Conservation (phyloP, 805 yeast genomes). For the Hanseniaspora taiwanica region DNA sequence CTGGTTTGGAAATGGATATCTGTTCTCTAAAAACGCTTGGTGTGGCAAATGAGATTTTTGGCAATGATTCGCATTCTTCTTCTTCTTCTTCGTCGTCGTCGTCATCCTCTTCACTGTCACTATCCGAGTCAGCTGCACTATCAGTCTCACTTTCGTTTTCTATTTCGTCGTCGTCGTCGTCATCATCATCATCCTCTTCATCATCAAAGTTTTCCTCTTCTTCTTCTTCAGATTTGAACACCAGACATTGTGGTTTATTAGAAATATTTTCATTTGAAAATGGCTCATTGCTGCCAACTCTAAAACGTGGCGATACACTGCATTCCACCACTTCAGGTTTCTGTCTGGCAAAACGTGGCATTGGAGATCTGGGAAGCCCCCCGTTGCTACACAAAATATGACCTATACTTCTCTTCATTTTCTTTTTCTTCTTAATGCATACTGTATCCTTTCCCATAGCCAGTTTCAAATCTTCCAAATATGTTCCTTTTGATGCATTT, state of each 20-base stretch:
- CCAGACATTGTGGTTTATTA: too few relatives aligned
- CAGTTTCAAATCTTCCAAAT: neutral
- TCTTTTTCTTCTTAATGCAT: neutral
- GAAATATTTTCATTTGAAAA: neutral
- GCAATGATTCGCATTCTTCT: too few relatives aligned
- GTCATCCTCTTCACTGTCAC: slow-evolving; percentile 1
- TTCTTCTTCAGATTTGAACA: too few relatives aligned
- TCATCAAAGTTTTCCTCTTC: slow-evolving; percentile 4
- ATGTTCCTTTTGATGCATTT: too few relatives aligned
- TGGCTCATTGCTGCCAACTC: too few relatives aligned
- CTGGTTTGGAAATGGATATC: neutral
- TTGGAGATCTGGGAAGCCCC: slow-evolving; percentile 12
- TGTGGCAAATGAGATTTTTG: slow-evolving; percentile 1
- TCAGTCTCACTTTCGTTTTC: slow-evolving; percentile 5
- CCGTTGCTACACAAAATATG: slow-evolving; percentile 1
- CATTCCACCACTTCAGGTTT: too few relatives aligned
- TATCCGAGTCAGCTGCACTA: slow-evolving; percentile 3
- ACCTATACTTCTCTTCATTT: neutral
- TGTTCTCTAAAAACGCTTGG: slow-evolving; percentile 1
- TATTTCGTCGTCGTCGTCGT: neutral
- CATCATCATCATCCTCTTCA: slow-evolving; percentile 1
- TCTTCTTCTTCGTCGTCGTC: neutral
- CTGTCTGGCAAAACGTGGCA: slow-evolving; percentile 7
- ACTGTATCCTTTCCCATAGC: neutral
- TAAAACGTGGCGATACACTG: too few relatives aligned